phyloP scores from a whole-genome alignment of 495 filamentous ascomycete genomes.

The Niebla homalea region DNA sequence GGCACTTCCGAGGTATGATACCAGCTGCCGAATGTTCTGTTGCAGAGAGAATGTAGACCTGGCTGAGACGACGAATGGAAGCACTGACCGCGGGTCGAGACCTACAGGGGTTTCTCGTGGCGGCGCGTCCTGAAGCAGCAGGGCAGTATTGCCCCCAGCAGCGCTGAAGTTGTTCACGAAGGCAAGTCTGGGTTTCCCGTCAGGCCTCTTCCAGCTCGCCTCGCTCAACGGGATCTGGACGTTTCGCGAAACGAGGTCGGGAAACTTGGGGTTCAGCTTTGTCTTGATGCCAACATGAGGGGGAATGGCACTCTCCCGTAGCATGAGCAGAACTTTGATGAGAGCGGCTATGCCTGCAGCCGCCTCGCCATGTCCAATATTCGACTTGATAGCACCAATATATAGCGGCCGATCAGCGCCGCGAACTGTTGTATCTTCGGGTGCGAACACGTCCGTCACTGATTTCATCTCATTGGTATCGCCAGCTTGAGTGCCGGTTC shows the following conservation, averaged over 20 bases:
- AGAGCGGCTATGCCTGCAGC: constrained; percentile 65
- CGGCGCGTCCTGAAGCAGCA: constrained; percentile 42
- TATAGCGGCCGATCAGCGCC: constrained; percentile 56
- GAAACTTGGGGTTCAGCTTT: constrained; percentile 23
- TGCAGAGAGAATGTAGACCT: constrained; percentile 41
- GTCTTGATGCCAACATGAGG: constrained; percentile 44
- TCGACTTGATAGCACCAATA: constrained; percentile 72
- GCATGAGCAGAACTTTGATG: constrained; percentile 66
- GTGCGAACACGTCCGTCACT: constrained; percentile 67
- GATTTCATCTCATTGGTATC: constrained; percentile 68
- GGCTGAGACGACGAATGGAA: constrained; percentile 40
- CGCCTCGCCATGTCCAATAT: constrained; percentile 72
- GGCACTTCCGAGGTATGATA: constrained; percentile 38
- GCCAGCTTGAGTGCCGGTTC: constrained; percentile 75
- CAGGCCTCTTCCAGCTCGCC: constrained; percentile 14
- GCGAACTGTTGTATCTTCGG: constrained; percentile 39
- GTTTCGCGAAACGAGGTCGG: constrained; percentile 49
- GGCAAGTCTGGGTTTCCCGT: constrained; percentile 36
- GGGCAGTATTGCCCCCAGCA: constrained; percentile 39
- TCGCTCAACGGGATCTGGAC: constrained; percentile 21
- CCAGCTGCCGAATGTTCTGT: constrained; percentile 37
- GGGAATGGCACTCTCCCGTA: constrained; percentile 56
- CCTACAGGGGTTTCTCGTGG: background rate
- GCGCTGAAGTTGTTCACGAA: constrained; percentile 59
- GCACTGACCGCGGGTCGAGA: constrained; percentile 33